phyloP scores from a whole-genome alignment of 495 filamentous ascomycete genomes.

The Penicillium silybi region DNA sequence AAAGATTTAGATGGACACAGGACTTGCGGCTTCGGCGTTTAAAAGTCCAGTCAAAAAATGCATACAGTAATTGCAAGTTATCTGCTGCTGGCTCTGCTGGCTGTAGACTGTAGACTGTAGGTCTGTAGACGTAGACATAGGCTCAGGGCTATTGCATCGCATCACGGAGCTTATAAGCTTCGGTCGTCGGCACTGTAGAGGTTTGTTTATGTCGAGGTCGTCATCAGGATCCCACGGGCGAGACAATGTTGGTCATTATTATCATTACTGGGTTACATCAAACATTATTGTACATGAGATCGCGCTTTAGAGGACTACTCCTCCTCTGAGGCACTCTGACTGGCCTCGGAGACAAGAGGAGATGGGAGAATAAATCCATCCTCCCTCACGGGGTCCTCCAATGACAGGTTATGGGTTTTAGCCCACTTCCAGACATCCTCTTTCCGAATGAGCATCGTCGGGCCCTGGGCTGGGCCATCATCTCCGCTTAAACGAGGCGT shows the following conservation, averaged over 20 bases:
- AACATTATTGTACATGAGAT: neutral
- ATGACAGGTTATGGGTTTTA: conserved; percentile 30
- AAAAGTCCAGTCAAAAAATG: conserved; percentile 30
- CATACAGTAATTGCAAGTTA: conserved; percentile 17
- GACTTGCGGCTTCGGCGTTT: conserved; percentile 11
- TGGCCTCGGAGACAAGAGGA: conserved; percentile 14
- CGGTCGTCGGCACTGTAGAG: too few species aligned
- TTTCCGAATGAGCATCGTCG: conserved; percentile 39
- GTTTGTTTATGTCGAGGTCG: neutral
- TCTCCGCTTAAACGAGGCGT: conserved; percentile 18
- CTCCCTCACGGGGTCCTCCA: conserved; percentile 46
- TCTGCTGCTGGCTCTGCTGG: neutral
- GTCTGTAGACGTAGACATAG: neutral
- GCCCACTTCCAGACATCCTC: conserved; percentile 48
- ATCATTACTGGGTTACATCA: neutral
- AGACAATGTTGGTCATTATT: neutral
- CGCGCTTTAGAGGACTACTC: neutral
- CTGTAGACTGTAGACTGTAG: neutral
- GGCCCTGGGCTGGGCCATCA: conserved; percentile 27
- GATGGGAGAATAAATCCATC: conserved; percentile 44
- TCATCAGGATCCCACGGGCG: neutral
- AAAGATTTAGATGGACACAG: conserved; percentile 22
- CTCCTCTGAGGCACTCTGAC: conserved; percentile 8
- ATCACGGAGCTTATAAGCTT: neutral
- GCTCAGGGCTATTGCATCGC: neutral